Evolutionary conservation across 192 early-diverging fungal species (phyloP), one percentile per base, ranked within the genome.

Genomic region (Podila minutissima): DNA sequence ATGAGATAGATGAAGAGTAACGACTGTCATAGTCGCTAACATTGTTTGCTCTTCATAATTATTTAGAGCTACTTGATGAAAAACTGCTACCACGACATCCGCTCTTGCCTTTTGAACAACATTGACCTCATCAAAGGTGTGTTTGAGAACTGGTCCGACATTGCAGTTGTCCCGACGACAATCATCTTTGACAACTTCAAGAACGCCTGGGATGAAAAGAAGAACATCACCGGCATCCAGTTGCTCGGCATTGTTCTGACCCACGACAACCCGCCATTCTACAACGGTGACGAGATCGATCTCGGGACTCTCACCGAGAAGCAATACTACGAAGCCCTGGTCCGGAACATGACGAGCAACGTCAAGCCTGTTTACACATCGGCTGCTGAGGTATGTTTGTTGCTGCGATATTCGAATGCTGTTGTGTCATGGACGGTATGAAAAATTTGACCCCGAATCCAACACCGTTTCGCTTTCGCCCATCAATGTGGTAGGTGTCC

Each of bases 91-190:
- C 75, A 85, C 69, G 77, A 85, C 26, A 66, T 70, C 13, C 49
- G 74, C 0, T 35, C 57, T 15, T 74, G 86, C n/a, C 55, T 81
- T 20, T 22, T 86, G 19, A 90, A 86, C 61, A 91, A 92, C 69
- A 74, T 92, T 49, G 82, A 88, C 32, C 66, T 90, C 11, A 81
- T 95, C 59, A 88, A 89, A 32, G 74, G 82, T 19, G 81, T 92
- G 10, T 86, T 94, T 61, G 91, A 95, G 63, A 87, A 84, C 38
- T 95, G 91, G 90, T 78, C 82, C 17, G 69, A 65, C 12, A 71
- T 89, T 5, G 86, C 91, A 9, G 84, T 89, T 69, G 82, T 91
- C 3, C 93, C 93, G 4, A 91, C 90, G 57, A 84, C 50, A 64
- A 70, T 82, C 28, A 86, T 89, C 17, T 86, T 75, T 60, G 74